Percentiles rank a stretch among this genome's conserved stretches.
Conservation (phyloP, 208 protist genomes). For the Crithidia bombi region DNA sequence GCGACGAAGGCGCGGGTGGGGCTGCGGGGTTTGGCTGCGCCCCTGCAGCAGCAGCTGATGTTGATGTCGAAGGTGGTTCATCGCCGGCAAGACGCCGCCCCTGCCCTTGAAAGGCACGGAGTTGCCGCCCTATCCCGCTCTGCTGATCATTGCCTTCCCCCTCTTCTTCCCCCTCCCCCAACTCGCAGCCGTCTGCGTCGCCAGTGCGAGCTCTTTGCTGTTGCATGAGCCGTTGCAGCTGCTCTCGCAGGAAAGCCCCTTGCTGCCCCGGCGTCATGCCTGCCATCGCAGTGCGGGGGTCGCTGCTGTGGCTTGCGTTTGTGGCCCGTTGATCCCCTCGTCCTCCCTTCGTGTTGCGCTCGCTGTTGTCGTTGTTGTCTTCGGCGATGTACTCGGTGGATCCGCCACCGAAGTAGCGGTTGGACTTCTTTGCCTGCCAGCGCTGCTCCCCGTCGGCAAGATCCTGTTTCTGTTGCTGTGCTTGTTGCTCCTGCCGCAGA, state of each 20-base stretch:
- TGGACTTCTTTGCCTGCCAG: constrained; percentile 45
- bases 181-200: constrained; percentile 5
- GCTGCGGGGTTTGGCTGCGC: neutral
- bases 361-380: constrained; percentile 20
- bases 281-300: neutral
- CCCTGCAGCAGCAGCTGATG: neutral
- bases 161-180: constrained; percentile 9
- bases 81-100: constrained; percentile 27
- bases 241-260: constrained; percentile 22
- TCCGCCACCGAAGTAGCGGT: constrained; percentile 66
- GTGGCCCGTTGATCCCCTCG: no score
- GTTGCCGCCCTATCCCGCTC: neutral
- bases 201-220: constrained; percentile 15
- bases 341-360: no score
- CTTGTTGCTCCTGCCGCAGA: constrained; percentile 31
- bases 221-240: constrained; percentile 30
- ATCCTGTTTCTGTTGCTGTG: constrained; percentile 13
- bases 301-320: constrained; percentile 17
- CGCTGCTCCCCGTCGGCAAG: constrained; percentile 21
- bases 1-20: neutral
- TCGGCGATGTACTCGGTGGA: constrained; percentile 64
- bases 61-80: neutral
- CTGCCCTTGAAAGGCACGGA: constrained; percentile 27
- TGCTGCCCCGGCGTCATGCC: constrained; percentile 20
- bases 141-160: neutral